Percentiles rank a stretch among this genome's conserved stretches.
These are phyloP conservation scores for Rasamsonia emersonii DNA, from an alignment of 2,329 filamentous ascomycete genomes.

Conservation along the genomic window DNA sequence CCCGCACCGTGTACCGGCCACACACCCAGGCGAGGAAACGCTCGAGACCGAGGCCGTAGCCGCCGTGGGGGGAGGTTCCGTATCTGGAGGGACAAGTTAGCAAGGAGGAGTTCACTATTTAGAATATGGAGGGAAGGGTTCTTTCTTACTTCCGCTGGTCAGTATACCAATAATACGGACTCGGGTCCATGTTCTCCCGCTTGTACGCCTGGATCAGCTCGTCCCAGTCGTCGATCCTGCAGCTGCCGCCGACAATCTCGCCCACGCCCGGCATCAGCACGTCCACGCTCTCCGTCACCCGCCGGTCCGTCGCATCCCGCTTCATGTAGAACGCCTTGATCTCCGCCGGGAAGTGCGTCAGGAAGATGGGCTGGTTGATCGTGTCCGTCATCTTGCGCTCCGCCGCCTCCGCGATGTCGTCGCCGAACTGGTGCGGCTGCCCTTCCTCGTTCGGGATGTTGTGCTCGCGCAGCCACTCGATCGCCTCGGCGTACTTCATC, in stretches of 20 bases:
- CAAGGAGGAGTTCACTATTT: background rate
- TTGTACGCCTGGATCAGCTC: conserved; percentile 84
- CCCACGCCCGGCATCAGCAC: conserved; percentile 85
- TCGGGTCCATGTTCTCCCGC: conserved; percentile 73
- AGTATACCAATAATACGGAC: conserved; percentile 96
- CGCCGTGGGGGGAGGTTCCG: conserved; percentile 83
- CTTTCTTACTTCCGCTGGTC: conserved; percentile 81
- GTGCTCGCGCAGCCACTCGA: conserved; percentile 85
- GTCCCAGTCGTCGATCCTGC: conserved; percentile 90
- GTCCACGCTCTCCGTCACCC: conserved; percentile 91
- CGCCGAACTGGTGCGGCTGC: conserved; percentile 81
- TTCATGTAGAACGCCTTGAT: conserved; percentile 99
- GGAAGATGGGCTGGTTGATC: conserved; percentile 89
- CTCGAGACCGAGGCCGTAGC: conserved; percentile 88
- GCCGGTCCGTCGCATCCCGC: conserved; percentile 65
- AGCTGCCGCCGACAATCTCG: conserved; percentile 91
- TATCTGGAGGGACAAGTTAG: conserved; percentile 49
- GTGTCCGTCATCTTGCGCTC: conserved; percentile 96
- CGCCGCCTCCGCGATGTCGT: conserved; percentile 96
- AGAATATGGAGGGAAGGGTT: background rate
- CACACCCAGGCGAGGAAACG: conserved; percentile 63
- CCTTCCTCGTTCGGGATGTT: conserved; percentile 90
- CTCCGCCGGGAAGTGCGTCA: conserved; percentile 93
- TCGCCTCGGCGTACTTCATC: conserved; percentile 91
- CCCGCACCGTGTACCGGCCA: conserved; percentile 56